Evolutionary conservation across 139 green algal species (phyloP).

Genomic region (Chlamydomonas sphaeroides): DNA sequence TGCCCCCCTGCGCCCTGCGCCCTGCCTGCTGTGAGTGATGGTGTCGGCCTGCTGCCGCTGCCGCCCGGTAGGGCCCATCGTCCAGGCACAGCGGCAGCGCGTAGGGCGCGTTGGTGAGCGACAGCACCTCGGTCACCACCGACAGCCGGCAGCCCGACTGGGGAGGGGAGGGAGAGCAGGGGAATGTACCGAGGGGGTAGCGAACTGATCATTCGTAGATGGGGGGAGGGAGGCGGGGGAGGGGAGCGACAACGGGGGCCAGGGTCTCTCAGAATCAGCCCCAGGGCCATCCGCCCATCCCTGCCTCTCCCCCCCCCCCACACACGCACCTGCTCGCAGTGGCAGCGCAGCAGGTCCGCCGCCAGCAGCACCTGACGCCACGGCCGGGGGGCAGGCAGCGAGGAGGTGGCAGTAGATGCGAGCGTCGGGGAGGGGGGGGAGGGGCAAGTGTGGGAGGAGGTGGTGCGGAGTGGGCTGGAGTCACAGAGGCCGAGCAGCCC

Average conservation of each 20-base stretch:
- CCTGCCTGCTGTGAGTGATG: too few relatives aligned
- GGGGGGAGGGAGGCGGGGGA: too few relatives aligned
- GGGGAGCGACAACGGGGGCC: too few relatives aligned
- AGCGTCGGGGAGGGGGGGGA: not conserved
- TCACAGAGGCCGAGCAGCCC: too few relatives aligned
- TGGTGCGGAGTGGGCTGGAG: too few relatives aligned
- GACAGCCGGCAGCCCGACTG: constrained; percentile 12
- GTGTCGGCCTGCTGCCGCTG: too few relatives aligned
- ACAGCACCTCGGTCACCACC: constrained; percentile 27
- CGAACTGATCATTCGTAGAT: too few relatives aligned
- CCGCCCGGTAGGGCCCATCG: constrained; percentile 19
- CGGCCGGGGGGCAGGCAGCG: too few relatives aligned
- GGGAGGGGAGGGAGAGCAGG: not conserved
- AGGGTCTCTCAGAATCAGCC: too few relatives aligned
- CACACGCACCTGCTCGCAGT: constrained; percentile 1
- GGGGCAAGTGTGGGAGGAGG: not conserved
- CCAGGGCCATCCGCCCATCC: not conserved
- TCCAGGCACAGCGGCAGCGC: constrained; percentile 41
- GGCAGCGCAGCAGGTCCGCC: constrained; percentile 4
- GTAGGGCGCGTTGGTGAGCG: constrained; percentile 35
- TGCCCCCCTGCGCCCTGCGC: too few relatives aligned
- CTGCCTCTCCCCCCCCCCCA: not conserved
- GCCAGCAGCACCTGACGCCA: constrained; percentile 17
- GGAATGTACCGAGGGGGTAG: not conserved
- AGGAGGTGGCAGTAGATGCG: too few relatives aligned